These are phyloP conservation scores for Thalassia testudinum DNA, from an alignment of 116 monocot genomes.

Conservation along the genomic window DNA sequence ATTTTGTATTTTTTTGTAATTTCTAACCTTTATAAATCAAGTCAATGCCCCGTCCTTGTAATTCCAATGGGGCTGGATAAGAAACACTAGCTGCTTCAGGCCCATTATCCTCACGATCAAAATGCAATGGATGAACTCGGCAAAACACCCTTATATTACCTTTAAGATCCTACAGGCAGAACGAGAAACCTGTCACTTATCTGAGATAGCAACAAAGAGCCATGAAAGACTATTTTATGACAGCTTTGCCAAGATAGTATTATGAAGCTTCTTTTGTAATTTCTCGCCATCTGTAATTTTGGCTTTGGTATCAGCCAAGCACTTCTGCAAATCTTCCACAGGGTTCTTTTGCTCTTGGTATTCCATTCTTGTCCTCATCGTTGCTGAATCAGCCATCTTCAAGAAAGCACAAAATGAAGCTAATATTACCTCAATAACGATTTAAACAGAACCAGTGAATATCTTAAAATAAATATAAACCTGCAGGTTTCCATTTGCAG, in stretches of 20 bases:
- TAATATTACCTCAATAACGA: background rate
- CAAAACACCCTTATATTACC: slow-evolving; percentile 93
- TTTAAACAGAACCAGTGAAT: background rate
- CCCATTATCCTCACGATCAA: slow-evolving; percentile 19
- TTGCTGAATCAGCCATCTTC: slow-evolving; percentile 47
- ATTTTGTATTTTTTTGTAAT: no score
- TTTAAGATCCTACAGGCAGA: slow-evolving; percentile 60
- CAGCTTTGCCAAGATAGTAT: slow-evolving; percentile 64
- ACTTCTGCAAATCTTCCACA: slow-evolving; percentile 34
- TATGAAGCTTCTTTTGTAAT: slow-evolving; percentile 67
- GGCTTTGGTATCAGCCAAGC: slow-evolving; percentile 36
- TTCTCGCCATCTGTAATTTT: slow-evolving; percentile 63
- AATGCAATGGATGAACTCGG: slow-evolving; percentile 54
- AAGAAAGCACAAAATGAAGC: background rate
- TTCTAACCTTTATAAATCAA: slow-evolving; percentile 45
- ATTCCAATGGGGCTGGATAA: slow-evolving; percentile 57
- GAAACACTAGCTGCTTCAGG: slow-evolving; percentile 34
- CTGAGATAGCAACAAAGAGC: background rate
- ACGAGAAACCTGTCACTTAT: background rate
- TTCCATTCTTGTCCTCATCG: slow-evolving; percentile 34
- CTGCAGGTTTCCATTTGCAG: slow-evolving; percentile 51
- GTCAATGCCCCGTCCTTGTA: slow-evolving; percentile 57
- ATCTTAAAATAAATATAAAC: slow-evolving; percentile 13
- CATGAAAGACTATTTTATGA: background rate
- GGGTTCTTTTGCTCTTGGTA: slow-evolving; percentile 35